Base-by-base conservation (phyloP, 768 basidiomycete species). In the Boletellus emodensis region DNA sequence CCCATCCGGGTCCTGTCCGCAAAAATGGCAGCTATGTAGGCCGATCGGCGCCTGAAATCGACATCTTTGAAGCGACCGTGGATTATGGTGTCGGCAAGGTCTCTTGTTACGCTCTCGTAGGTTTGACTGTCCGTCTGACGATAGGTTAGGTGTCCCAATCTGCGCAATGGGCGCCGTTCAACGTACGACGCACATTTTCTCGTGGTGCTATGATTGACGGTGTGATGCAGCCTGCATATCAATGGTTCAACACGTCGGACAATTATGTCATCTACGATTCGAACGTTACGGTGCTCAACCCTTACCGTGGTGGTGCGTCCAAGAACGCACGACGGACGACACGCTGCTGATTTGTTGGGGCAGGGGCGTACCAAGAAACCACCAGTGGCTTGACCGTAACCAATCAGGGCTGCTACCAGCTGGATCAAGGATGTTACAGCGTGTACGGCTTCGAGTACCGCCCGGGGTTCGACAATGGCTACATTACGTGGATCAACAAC, bases 401-500 rank as follows among this genome's bases (percentile, higher is more conserved):
- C 51, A 55, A 68, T 53, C 77, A 78, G 66, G 48, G 60, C 15
- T 79, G 79, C 57, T 82, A 82, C 58, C 63, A 69, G 59, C 66
- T 63, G 32, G 70, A 69, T 12, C 20, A 35, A 7, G 69, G 61
- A 0, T 77, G 79, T 55, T 78, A 66, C 52, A 71, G 76, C 37
- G 61, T 72, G 11, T 81, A 83, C 36, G 82, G 78, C 1, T 80
- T 79, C 48, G 81, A 82, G 61, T 83, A 81, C 56, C 65, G 65
- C 20, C 73, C 76, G 3, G 73, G 76, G 43, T 77, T 74, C 50
- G 76, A 79, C 52, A 63, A 72, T 49, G 73, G 63, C 14, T 89
- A 87, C 56, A 83, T 88, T 52, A 80, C 81, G 18, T 88, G 86
- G 86, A 76, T 88, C 48, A 83, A 75, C 59, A 68, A 83, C 45